Percentiles rank a stretch among this genome's conserved stretches.
Evolutionary conservation across 2,329 filamentous ascomycete species (phyloP).

Genomic region (Stagonosporopsis vannaccii): DNA sequence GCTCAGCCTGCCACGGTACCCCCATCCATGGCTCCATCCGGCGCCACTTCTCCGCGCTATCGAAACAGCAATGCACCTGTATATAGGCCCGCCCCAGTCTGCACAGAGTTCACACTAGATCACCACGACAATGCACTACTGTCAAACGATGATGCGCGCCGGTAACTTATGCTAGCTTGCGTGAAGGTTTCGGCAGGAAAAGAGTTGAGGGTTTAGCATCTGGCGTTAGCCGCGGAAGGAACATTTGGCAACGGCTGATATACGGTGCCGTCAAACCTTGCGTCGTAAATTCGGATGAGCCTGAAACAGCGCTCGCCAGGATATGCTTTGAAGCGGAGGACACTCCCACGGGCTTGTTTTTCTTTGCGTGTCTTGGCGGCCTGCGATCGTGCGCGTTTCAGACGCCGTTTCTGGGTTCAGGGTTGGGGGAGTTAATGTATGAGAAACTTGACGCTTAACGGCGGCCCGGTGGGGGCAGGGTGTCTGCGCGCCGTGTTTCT

Average conservation of each 20-base stretch:
- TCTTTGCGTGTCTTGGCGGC: background rate
- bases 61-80: background rate
- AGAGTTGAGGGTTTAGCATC: background rate
- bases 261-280: conserved; percentile 7
- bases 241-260: conserved; percentile 5
- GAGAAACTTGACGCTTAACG: conserved; percentile 14
- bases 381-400: conserved; percentile 2
- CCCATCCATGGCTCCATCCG: background rate
- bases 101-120: conserved; percentile 9
- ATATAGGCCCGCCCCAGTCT: background rate
- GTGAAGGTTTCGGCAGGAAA: background rate
- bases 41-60: conserved; percentile 6
- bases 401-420: conserved; percentile 3
- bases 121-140: conserved; percentile 8
- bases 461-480: background rate
- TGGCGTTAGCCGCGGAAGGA: conserved; percentile 2
- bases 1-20: background rate
- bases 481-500: background rate
- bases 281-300: background rate
- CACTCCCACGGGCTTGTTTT: background rate
- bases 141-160: conserved; percentile 11
- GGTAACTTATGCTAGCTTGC: conserved; percentile 6
- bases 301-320: background rate
- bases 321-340: background rate
- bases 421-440: background rate